Evolutionary conservation across 2,329 filamentous ascomycete genomes (phyloP), one percentile per base, ranked within the genome.

Genomic region (Epichloe sylvatica): DNA sequence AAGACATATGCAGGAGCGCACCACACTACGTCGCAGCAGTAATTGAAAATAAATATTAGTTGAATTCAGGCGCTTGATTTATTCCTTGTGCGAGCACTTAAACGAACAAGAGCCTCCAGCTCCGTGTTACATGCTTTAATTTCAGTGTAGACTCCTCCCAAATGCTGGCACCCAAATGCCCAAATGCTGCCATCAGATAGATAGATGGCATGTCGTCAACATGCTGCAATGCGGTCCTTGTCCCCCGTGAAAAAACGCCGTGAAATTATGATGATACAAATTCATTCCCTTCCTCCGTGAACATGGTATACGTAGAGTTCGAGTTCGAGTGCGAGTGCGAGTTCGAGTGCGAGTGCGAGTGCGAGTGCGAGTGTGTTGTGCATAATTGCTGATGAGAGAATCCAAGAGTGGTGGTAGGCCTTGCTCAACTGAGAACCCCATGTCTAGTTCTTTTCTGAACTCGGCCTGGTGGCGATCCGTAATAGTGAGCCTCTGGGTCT

Each of bases 401-500:
- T 15, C 11, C 21, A n/a, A 35, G 9, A 25, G 21, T 25, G 17
- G 39, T 21, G 39, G 25, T 17, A 25, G 19, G 39, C 39, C 36
- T 21, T 23, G 37, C 37, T 15, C 37, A 38, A 4, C 15, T 9
- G 15, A 38, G 37, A 3, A 38, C 37, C 37, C 13, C 30, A 47
- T 13, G 8, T 39, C 34, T 51, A 56, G 23, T 53, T 48, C 2
- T 57, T 50, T 17, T 57, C 62, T 33, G 59, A 56, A 11, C 44
- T 57, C 45, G 54, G 56, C 46, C 59, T 59, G 25, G 54, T 63
- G 11, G 61, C 62, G 41, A 62, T 67, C 52, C 60, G 64, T 49
- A 70, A 51, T 1, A 70, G 60, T 1, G 69, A 71, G 1, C 67
- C 65, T 46, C 66, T 59, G 4, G 66, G 62, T 43, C 62, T 65